Base-by-base conservation (phyloP, 2,329 filamentous ascomycete genomes). In the Meredithiella fracta region DNA sequence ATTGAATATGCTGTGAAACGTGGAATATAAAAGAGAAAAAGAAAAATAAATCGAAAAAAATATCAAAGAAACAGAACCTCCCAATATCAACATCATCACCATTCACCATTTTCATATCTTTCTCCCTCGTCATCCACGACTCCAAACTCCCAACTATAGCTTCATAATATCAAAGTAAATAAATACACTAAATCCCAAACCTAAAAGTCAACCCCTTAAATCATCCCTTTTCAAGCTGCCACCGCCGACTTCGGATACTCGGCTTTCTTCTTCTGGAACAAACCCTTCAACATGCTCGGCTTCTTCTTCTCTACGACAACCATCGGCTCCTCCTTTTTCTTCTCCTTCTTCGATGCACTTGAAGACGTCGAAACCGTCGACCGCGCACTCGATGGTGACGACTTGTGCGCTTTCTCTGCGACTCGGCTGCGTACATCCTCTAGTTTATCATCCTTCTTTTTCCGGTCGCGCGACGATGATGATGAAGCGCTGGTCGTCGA, bases 211-310 rank as follows among this genome's bases (percentile, higher is more conserved):
- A 44, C 11, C 37, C 37, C 37, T 38, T 25, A 50, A 29, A 23
- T 23, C 22, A 26, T 15, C 69, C 22, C 72, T 7, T 17, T 14
- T 42, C n/a, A 57, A 5, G 40, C 54, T 17, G 34, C 54, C 9
- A 57, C 51, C 15, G 51, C 31, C 22, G 55, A 47, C 31, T 57
- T 40, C 3, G 53, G n/a, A 49, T 54, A 54, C 17, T 55, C 47
- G 1, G 53, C 69, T 65, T 75, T 75, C 67, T 76, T 78, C 67
- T 70, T 74, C 69, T 75, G 77, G 63, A 81, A 80, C 57, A 80
- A 60, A 2, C 71, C 67, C 68, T 79, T 80, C 60, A 81, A 70
- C 75, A 80, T 76, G 62, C 73, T 79, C 42, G 63, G 66, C 54
- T 65, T 64, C 62, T 70, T 72, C 61, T 74, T 70, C 49, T 51